Evolutionary conservation across 2,329 filamentous ascomycete species (phyloP).

Genomic region (Colletotrichum falcatum): DNA sequence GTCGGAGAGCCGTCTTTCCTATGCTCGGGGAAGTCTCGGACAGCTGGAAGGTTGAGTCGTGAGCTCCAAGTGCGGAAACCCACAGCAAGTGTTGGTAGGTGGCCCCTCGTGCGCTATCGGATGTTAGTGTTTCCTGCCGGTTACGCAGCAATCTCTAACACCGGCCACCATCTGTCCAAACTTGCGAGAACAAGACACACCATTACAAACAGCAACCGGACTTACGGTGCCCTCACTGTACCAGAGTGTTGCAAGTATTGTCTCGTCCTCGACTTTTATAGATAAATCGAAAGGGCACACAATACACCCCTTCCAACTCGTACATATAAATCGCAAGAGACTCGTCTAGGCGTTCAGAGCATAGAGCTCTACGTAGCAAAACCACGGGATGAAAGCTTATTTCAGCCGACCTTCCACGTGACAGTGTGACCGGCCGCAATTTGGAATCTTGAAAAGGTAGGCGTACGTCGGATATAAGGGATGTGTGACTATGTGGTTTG

Average conservation of each 20-base stretch:
- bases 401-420: background rate
- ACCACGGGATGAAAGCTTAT: slow-evolving; percentile 8
- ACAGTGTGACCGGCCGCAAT: background rate
- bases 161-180: background rate
- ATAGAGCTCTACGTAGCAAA: too few species aligned
- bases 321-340: too few species aligned
- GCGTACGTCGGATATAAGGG: background rate
- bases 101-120: slow-evolving; percentile 25
- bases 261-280: too few species aligned
- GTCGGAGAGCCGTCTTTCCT: background rate
- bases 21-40: slow-evolving; percentile 13
- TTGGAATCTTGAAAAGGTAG: background rate
- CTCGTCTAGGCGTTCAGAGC: too few species aligned
- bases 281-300: too few species aligned
- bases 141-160: slow-evolving; percentile 1
- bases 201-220: too few species aligned
- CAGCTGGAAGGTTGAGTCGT: slow-evolving; percentile 19
- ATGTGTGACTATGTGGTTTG: background rate
- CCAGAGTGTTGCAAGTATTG: too few species aligned
- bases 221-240: too few species aligned
- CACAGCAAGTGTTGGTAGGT: slow-evolving; percentile 3
- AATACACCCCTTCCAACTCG: too few species aligned
- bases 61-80: slow-evolving; percentile 13
- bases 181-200: too few species aligned
- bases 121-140: background rate